These are phyloP conservation scores for Annona squamosa DNA, from an alignment of 164 flowering plant species.

Conservation along the genomic window DNA sequence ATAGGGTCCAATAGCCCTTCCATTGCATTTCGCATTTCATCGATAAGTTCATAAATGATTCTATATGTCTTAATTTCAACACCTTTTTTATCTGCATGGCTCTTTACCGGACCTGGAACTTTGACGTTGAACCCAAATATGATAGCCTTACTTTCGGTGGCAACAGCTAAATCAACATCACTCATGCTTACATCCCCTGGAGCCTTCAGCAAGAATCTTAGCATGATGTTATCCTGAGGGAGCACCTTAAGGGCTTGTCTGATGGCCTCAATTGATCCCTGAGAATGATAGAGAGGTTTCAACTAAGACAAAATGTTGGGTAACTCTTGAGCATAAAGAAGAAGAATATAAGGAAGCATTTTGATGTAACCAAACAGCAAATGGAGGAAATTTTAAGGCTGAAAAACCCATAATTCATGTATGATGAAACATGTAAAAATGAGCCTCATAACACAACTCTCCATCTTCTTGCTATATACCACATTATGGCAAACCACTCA, in stretches of 20 bases:
- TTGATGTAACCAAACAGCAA: background rate
- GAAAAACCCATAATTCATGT: background rate
- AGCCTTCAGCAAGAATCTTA: constrained; percentile 82
- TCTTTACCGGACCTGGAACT: constrained; percentile 72
- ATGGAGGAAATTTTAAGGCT: background rate
- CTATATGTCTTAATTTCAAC: constrained; percentile 72
- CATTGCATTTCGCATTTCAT: constrained; percentile 82
- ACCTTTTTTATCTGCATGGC: constrained; percentile 62
- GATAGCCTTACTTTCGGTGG: constrained; percentile 69
- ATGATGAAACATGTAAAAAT: background rate
- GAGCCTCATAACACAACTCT: background rate
- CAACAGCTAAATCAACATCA: constrained; percentile 92
- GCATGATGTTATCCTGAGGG: constrained; percentile 78
- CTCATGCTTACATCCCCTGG: constrained; percentile 78
- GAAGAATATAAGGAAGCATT: background rate
- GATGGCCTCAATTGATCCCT: constrained; percentile 96
- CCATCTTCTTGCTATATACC: background rate
- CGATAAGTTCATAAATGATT: constrained; percentile 88
- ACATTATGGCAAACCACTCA: background rate
- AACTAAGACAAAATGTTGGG: constrained; percentile 2
- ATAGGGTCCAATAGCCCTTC: constrained; percentile 84
- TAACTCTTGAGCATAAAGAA: background rate
- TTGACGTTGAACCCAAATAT: constrained; percentile 83
- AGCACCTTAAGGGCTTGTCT: constrained; percentile 84
- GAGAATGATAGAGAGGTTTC: constrained; percentile 11